Base-by-base conservation (phyloP, 305 asterid genomes). In the Nicotiana rustica region DNA sequence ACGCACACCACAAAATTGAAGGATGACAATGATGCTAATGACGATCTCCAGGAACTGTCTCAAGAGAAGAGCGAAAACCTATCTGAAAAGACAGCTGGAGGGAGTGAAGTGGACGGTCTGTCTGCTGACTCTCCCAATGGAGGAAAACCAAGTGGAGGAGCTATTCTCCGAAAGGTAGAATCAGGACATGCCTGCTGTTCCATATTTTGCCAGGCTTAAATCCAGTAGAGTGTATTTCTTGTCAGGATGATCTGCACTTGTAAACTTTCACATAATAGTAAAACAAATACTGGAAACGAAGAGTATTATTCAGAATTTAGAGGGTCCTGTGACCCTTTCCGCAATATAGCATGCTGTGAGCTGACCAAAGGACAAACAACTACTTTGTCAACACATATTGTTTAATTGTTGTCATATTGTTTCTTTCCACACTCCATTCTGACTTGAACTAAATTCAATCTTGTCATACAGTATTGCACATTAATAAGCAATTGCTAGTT, bases 91-190 rank as follows among this genome's bases (percentile, higher is more conserved):
- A 47, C 83, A 83, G 81, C 86, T 82, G 86, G 85, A 81, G 87
- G 88, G 75, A 82, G 86, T 33, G 82, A 78, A 80, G 65, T 81
- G 78, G 88, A 89, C 70, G 86, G 38, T 81, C 77, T 47, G 52
- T 82, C 93, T 82, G 62, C 86, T 35, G 86, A 87, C 80, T 70
- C 83, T 83, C 78, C 81, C 69, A 73, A 78, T 79, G 86, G 80
- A 38, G 90, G 83, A 17, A 85, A 86, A 82, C 81, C 82, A 82
- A 83, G 83, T 67, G 87, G 60, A 81, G 87, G 85, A 73, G 86
- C 88, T 84, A 83, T 83, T 88, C 82, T 91, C 70, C 88, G 96
- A 65, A 96, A 96, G 99, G 99, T 96, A 91, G 86, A 78, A 52
- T 80, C 82, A 75, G 21, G 9, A 29, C 65, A 52, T 75, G 0